Evolutionary conservation across 2,329 filamentous ascomycete genomes (phyloP).

Genomic region (Apiospora pterosperma): DNA sequence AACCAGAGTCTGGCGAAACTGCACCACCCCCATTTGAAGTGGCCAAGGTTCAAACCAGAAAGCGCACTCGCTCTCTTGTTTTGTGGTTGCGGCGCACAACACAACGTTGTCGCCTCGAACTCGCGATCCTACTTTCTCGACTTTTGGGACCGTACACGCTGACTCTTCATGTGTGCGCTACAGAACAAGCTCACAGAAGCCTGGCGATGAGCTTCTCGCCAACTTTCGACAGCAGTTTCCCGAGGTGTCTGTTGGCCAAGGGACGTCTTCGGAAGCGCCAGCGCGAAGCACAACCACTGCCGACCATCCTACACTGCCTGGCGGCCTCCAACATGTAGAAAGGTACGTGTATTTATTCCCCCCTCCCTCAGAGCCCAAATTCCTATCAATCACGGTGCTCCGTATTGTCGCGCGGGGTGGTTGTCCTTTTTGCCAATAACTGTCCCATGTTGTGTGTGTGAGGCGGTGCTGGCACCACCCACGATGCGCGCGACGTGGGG

Average conservation of each 20-base stretch:
- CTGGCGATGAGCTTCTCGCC: slow-evolving; percentile 77
- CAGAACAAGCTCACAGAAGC: slow-evolving; percentile 80
- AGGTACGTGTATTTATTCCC: slow-evolving; percentile 20
- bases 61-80: background rate
- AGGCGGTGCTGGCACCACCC: slow-evolving; percentile 4
- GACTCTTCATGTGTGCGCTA: slow-evolving; percentile 10
- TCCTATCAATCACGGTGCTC: background rate
- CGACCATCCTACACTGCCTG: slow-evolving; percentile 26
- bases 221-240: slow-evolving; percentile 83
- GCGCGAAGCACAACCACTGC: slow-evolving; percentile 31
- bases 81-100: background rate
- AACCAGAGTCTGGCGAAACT: background rate
- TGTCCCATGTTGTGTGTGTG: slow-evolving; percentile 1
- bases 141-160: slow-evolving; percentile 1
- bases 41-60: background rate
- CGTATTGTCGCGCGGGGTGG: background rate
- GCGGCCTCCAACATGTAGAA: slow-evolving; percentile 17
- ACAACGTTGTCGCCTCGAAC: background rate
- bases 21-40: background rate
- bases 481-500: background rate
- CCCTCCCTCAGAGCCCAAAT: background rate
- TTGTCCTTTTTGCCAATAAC: background rate
- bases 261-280: slow-evolving; percentile 38
- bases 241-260: slow-evolving; percentile 56
- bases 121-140: background rate